Evolutionary conservation across 2,329 filamentous ascomycete genomes (phyloP), one percentile per base, ranked within the genome.

Genomic region (Pezicula neosporulosa): DNA sequence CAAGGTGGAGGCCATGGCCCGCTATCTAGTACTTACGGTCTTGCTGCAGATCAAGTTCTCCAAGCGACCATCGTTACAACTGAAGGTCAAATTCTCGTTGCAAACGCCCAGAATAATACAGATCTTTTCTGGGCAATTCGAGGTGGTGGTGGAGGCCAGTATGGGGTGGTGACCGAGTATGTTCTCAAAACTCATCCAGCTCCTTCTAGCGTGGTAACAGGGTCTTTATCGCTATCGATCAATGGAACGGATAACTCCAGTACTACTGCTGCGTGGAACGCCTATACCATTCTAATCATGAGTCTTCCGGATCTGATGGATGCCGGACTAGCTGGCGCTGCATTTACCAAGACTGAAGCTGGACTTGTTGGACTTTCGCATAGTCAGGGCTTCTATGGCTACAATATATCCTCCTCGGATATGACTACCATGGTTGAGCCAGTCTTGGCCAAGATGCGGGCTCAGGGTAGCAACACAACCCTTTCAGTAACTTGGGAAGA

Each of bases 101-200:
- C 76, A 2, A 81, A 77, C 38, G 75, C 76, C 38, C 69, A 74
- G 6, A 68, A 77, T 35, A 72, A 84, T 48, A 50, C 68, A 0
- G 81, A 86, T 47, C 66, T 87, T 0, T 85, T 83, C 63, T 87
- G 82, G 82, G 83, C 83, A 0, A 69, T 85, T 50, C 68, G 77
- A 48, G 81, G 82, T 8, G 73, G 78, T 4, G 50, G 50, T 21
- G 79, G 77, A 2, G 77, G 76, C 15, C 83, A 79, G 0, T 86
- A 82, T 60, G 82, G 78, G 0, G 72, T 86, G 1, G 72, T 85
- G 16, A 75, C 49, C 1, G 47, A 52, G 39, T 52, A 49, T 15
- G 49, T 52, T 9, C 35, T 55, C 10, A 39, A 42, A 30, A 38
- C 46, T 2, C 47, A 47, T 44, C 49, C 49, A 6, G 30, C 43